Percentiles rank a stretch among this genome's conserved stretches.
Evolutionary conservation across 2,329 filamentous ascomycete species (phyloP).

Genomic region (Microsporum canis): DNA sequence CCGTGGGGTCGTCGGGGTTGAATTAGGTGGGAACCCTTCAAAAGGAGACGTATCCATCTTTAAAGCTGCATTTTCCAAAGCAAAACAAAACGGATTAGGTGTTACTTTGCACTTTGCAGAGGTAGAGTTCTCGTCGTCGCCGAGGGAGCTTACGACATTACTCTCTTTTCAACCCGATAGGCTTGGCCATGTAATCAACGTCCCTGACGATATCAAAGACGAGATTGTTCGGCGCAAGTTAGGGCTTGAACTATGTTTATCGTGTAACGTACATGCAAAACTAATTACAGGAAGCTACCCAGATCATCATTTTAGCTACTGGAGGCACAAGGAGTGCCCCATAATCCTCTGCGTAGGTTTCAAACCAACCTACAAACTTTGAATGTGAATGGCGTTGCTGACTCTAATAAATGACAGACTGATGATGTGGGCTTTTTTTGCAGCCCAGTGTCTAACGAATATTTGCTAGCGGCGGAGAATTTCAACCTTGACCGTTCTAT

Average conservation of each 20-base stretch:
- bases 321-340: constrained; percentile 49
- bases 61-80: constrained; percentile 46
- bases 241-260: constrained; percentile 65
- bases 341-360: constrained; percentile 58
- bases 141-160: constrained; percentile 51
- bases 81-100: constrained; percentile 45
- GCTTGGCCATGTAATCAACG: constrained; percentile 69
- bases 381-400: neutral
- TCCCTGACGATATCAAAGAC: constrained; percentile 48
- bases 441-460: constrained; percentile 65
- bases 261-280: constrained; percentile 66
- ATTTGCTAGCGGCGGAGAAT: constrained; percentile 58
- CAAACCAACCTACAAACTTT: neutral
- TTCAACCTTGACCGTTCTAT: constrained; percentile 46
- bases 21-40: constrained; percentile 66
- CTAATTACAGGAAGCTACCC: constrained; percentile 55
- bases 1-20: constrained; percentile 57
- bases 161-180: constrained; percentile 56
- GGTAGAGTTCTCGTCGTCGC: constrained; percentile 44
- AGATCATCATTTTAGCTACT: constrained; percentile 68
- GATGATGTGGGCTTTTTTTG: constrained; percentile 77
- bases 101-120: constrained; percentile 74
- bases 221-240: constrained; percentile 46
- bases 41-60: constrained; percentile 52
- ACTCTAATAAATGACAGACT: constrained; percentile 43